A percentile compares a stretch with the other conserved stretches of the same genome.
Evolutionary conservation across 441 rosid genomes (phyloP).

Genomic region (Euphorbia schlechtendalii): DNA sequence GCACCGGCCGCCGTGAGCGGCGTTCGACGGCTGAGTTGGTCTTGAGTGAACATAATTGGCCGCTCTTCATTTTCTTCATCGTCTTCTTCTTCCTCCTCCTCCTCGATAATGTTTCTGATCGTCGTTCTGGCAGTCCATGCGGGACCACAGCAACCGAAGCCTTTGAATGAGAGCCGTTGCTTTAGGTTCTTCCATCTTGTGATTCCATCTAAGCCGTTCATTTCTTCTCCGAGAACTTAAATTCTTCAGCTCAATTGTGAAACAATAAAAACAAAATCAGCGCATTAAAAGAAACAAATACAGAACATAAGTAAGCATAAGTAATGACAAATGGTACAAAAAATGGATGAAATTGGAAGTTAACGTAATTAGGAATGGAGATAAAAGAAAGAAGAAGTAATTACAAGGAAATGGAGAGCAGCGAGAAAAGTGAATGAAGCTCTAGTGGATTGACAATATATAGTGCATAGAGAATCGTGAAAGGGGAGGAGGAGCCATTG

Average conservation of each 20-base stretch:
- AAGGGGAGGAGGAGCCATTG: background rate
- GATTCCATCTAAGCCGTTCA: slow-evolving; percentile 21
- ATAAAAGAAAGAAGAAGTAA: background rate
- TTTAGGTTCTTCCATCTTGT: slow-evolving; percentile 24
- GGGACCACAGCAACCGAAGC: slow-evolving; percentile 54
- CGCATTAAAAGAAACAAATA: too few relatives aligned
- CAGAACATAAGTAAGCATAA: too few relatives aligned
- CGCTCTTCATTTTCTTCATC: slow-evolving; percentile 11
- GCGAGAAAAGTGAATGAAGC: background rate
- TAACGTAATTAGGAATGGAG: background rate
- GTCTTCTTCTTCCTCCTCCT: slow-evolving; percentile 15
- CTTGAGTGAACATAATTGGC: background rate
- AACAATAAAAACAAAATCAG: background rate
- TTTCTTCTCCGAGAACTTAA: background rate
- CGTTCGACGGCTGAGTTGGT: slow-evolving; percentile 3
- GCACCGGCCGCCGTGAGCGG: background rate
- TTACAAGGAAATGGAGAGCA: slow-evolving; percentile 4
- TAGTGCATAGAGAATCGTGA: too few relatives aligned
- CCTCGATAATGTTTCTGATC: slow-evolving; percentile 19
- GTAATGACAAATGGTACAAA: too few relatives aligned
- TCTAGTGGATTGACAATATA: background rate
- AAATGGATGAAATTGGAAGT: too few relatives aligned
- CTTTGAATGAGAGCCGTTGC: slow-evolving; percentile 42
- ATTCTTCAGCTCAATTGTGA: background rate
- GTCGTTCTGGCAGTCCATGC: slow-evolving; percentile 27